Conservation (phyloP, 148 eudicot genomes). For the Vaccinium macrocarpon region DNA sequence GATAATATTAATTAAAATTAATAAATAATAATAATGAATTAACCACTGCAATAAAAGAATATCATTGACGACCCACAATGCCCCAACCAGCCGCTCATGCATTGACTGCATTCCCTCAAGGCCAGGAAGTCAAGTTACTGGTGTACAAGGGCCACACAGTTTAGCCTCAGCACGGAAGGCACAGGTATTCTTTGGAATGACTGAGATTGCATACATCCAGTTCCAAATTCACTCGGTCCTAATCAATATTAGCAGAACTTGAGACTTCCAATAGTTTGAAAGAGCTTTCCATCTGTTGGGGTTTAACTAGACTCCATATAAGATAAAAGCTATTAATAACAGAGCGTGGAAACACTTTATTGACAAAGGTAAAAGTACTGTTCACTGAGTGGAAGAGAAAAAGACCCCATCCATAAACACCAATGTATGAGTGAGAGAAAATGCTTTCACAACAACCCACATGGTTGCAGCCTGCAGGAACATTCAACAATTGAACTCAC, state of each 20-base stretch:
- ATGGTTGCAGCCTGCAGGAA: background rate
- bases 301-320: background rate
- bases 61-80: background rate
- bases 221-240: background rate
- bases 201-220: background rate
- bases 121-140: background rate
- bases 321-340: background rate
- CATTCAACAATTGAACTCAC: slow-evolving; percentile 9
- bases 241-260: background rate
- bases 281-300: background rate
- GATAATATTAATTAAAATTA: background rate
- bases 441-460: background rate
- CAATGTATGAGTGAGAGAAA: background rate
- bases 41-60: background rate
- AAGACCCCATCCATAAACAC: background rate
- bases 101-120: background rate
- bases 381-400: background rate
- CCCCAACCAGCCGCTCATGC: background rate
- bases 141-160: background rate
- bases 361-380: background rate
- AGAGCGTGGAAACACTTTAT: background rate
- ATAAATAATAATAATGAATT: background rate
- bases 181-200: background rate
- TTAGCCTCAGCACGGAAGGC: background rate
- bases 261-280: background rate